Base-by-base conservation (phyloP, 257 asterid genomes). In the Mentha longifolia region DNA sequence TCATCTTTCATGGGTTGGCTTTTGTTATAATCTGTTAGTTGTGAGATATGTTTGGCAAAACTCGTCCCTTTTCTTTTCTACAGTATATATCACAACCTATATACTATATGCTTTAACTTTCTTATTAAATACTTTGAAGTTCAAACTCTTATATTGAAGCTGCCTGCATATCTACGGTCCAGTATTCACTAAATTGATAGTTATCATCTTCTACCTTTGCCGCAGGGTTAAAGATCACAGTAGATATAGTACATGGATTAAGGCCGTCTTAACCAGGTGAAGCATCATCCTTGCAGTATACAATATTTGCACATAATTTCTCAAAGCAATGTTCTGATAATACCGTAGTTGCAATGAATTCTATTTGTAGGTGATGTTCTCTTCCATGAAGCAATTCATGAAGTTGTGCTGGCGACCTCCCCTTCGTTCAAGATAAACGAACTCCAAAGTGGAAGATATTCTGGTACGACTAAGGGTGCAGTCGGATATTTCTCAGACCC, bases 201-300 rank as follows among this genome's bases (percentile, higher is more conserved):
- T 71, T 37, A 42, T 65, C 10, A 30, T 35, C 31, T 15, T 22
- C 13, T 13, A 0, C 41, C 60, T 10, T 33, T 43, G n/a, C 46
- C 60, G 75, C 89, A 89, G 96, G 68, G 88, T 88, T 85, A 88
- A 84, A 80, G 96, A 91, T 15, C 87, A 91, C 77, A 85, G 91
- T 63, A 79, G 87, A 75, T 91, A 87, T 74, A 80, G 85, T 51
- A 70, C 78, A 6, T 91, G 97, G 96, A 61, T 73, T 47, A 73
- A 50, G 65, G 87, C 84, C 2, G 54, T 81, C 74, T 69, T 86
- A 50, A 77, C 84, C 77, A 74, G 78, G 83, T 84, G 62, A 75
- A 17, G 28, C 76, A 52, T 59, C 41, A 45, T 46, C 41, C 6
- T 22, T 71, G 61, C 61, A 35, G 43, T 43, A 22, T 35, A 45